Evolutionary conservation across 1,139 yeast genomes (phyloP), one percentile per base, ranked within the genome.

Genomic region (Candida dubliniensis): DNA sequence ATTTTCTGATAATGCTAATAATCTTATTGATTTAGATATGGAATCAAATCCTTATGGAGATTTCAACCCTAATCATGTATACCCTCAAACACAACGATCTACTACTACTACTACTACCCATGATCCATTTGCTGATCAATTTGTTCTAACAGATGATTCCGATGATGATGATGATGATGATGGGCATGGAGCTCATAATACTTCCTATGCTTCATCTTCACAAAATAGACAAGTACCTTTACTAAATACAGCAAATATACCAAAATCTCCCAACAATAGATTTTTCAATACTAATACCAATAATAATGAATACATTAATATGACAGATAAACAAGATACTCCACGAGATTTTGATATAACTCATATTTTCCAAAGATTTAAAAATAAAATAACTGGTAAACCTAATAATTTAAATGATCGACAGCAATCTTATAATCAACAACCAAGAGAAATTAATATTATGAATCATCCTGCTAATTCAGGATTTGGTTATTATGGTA

Each of bases 371-470:
- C 45, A 37, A 15, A 53, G 46, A 13, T 14, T 58, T 24, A 59
- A 53, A 44, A 46, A 47, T 15, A 53, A 46, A 31, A 36, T 41
- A 26, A 41, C 44, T 39, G 44, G 44, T 40, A 41, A 37, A 43
- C 40, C 42, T 30, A 38, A 30, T 25, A 43, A 41, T 15, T 31
- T 38, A 8, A 45, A 18, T 13, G 29, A 31, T 14, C 29, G 14
- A 18, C 47, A 24, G 23, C 41, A 3, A 34, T 52, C 35, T 27
- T 36, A 30, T 18, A 3, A 18, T 27, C 36, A 30, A 15, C 42
- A 44, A 15, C 96, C 96, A 25, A 76, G 98, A 53, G 72, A 80
- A 26, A 83, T 93, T 29, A 74, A 78, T 54, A 63, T 93, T 38
- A 86, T 89, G 70, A 81, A 87, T 56, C 70, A 67, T 38, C 60